Conservation (phyloP, 1,284 basidiomycete genomes). For the Ganoderma sinense region DNA sequence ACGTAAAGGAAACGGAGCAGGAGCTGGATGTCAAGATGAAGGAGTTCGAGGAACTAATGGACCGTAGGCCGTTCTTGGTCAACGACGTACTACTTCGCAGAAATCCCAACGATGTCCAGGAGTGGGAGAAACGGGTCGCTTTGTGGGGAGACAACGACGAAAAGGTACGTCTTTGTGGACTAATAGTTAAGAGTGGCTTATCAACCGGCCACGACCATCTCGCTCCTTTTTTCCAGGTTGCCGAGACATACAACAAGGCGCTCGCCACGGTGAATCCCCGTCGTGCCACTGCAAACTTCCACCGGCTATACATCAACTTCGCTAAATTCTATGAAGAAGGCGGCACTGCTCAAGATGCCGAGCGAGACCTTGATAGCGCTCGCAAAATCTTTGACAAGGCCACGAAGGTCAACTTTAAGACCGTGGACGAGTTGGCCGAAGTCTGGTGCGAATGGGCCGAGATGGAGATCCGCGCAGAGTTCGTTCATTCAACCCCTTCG, state of each 20-base stretch:
- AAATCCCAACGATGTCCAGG: constrained; percentile 98
- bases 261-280: constrained; percentile 90
- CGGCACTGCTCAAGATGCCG: constrained; percentile 80
- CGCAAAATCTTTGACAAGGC: constrained; percentile 94
- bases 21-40: constrained; percentile 93
- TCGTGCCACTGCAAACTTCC: constrained; percentile 91
- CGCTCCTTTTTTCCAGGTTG: constrained; percentile 62
- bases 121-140: constrained; percentile 99
- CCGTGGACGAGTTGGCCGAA: constrained; percentile 98
- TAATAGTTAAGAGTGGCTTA: neutral
- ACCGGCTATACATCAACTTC: constrained; percentile 94
- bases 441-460: constrained; percentile 99
- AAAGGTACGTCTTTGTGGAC: constrained; percentile 60
- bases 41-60: constrained; percentile 95
- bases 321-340: constrained; percentile 98
- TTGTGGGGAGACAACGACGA: constrained; percentile 94
- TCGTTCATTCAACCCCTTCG: constrained; percentile 42
- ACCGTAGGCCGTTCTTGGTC: constrained; percentile 93
- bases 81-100: constrained; percentile 95
- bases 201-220: neutral
- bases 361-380: constrained; percentile 85
- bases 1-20: constrained; percentile 81
- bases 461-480: constrained; percentile 97
- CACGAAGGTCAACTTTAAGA: constrained; percentile 90
- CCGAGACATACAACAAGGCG: constrained; percentile 92